phyloP scores from a whole-genome alignment of 2,329 filamentous ascomycete species.

The Bipolaris oryzae region DNA sequence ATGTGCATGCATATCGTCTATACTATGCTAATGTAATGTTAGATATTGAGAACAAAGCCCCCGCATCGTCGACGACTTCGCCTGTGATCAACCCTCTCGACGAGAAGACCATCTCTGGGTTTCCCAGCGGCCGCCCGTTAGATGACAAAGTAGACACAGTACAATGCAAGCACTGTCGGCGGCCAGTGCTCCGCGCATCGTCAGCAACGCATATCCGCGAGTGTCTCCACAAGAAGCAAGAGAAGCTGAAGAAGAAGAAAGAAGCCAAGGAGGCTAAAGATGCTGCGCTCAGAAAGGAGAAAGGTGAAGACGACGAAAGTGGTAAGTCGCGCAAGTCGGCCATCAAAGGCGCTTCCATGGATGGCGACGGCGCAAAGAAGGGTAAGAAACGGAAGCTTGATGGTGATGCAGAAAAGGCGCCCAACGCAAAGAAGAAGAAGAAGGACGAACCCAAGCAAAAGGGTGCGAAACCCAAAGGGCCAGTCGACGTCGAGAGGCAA shows the following conservation, averaged over 20 bases:
- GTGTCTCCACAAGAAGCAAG: slow-evolving; percentile 82
- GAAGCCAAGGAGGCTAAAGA: slow-evolving; percentile 66
- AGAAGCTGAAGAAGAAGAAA: slow-evolving; percentile 65
- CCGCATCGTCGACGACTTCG: slow-evolving; percentile 31
- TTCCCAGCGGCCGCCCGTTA: slow-evolving; percentile 79
- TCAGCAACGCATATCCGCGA: slow-evolving; percentile 81
- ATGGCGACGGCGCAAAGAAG: slow-evolving; percentile 50
- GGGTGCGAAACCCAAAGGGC: slow-evolving; percentile 82
- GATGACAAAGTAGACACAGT: slow-evolving; percentile 80
- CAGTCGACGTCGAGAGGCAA: slow-evolving; percentile 92
- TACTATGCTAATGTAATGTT: slow-evolving; percentile 10
- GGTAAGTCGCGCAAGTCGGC: slow-evolving; percentile 51
- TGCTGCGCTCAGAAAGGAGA: slow-evolving; percentile 55
- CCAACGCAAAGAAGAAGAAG: slow-evolving; percentile 85
- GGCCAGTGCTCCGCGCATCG: slow-evolving; percentile 76
- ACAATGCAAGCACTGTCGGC: slow-evolving; percentile 91
- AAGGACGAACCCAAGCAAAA: slow-evolving; percentile 90
- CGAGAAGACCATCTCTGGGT: slow-evolving; percentile 76
- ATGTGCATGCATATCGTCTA: not conserved
- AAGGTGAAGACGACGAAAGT: slow-evolving; percentile 52
- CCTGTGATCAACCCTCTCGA: slow-evolving; percentile 67
- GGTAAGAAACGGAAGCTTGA: slow-evolving; percentile 57
- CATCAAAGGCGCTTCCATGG: slow-evolving; percentile 46
- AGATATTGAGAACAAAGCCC: slow-evolving; percentile 39
- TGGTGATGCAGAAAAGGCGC: slow-evolving; percentile 74